These are phyloP conservation scores for Parafenestella ontariensis DNA, from an alignment of 2,329 filamentous ascomycete species.

Conservation along the genomic window DNA sequence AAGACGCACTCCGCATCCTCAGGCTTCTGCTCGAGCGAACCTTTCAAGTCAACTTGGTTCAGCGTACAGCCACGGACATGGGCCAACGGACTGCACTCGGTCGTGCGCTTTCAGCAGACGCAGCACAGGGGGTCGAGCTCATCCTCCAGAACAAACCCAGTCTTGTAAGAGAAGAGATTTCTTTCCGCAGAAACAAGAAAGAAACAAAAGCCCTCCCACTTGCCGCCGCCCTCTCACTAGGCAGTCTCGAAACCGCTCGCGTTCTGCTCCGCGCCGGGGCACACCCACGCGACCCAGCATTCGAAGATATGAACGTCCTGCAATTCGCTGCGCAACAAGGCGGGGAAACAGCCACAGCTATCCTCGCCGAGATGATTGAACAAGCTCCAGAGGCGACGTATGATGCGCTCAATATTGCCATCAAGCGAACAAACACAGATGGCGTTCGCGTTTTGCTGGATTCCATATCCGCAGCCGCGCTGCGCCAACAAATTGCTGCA, in stretches of 20 bases:
- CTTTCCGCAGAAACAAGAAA: constrained; percentile 21
- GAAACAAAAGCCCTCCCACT: constrained; percentile 25
- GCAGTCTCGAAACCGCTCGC: constrained; percentile 18
- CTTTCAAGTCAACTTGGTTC: constrained; percentile 17
- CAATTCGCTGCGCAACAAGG: constrained; percentile 20
- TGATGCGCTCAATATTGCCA: constrained; percentile 23
- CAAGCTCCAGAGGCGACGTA: constrained; percentile 24
- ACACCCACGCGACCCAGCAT: constrained; percentile 24
- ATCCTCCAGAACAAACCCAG: constrained; percentile 18
- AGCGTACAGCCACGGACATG: constrained; percentile 23
- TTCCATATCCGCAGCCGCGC: constrained; percentile 22
- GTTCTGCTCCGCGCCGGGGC: constrained; percentile 23
- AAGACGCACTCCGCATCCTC: constrained; percentile 29
- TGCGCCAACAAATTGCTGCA: constrained; percentile 19
- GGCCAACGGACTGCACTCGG: constrained; percentile 20
- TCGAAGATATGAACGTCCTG: constrained; percentile 24
- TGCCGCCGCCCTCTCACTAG: constrained; percentile 16
- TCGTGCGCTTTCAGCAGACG: constrained; percentile 23
- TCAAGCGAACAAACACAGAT: constrained; percentile 18
- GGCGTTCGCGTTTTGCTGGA: constrained; percentile 21
- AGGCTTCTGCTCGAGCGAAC: constrained; percentile 17
- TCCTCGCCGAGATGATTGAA: constrained; percentile 22
- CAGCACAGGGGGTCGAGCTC: constrained; percentile 25
- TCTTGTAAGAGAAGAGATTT: constrained; percentile 22
- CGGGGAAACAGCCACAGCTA: constrained; percentile 16